Conservation (phyloP, 257 asterid species). For the Solanum ossicruentum region DNA sequence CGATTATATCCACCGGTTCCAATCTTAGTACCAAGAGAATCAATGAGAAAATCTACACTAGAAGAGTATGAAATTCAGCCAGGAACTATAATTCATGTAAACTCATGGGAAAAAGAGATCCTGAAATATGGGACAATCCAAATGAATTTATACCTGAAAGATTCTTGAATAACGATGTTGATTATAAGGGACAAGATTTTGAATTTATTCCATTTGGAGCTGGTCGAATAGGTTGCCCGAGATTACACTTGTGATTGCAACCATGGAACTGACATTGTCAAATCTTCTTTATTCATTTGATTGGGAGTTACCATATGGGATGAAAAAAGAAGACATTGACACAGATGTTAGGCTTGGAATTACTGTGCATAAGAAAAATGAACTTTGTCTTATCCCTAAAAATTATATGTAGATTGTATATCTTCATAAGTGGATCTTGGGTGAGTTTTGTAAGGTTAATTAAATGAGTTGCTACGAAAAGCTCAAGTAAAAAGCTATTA, state of each 20-base stretch:
- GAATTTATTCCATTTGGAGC: not conserved
- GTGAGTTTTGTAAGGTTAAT: not conserved
- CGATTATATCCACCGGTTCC: not conserved
- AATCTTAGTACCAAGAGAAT: rapidly evolving
- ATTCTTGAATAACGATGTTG: not conserved
- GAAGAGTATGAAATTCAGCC: not conserved
- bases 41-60: not conserved
- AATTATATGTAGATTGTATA: not conserved
- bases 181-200: not conserved
- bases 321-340: not conserved
- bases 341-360: not conserved
- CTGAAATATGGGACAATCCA: not conserved
- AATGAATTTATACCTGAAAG: not conserved
- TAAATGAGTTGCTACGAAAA: too few relatives aligned
- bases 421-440: not conserved
- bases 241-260: not conserved
- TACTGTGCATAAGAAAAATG: not conserved
- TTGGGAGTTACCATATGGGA: not conserved
- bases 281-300: not conserved
- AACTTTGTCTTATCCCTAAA: not conserved
- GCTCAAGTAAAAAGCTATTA: too few relatives aligned
- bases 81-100: not conserved
- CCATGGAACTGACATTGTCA: not conserved
- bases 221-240: not conserved
- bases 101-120: not conserved